Base-by-base conservation (phyloP, 2,329 filamentous ascomycete species). In the Claviceps quebecensis region DNA sequence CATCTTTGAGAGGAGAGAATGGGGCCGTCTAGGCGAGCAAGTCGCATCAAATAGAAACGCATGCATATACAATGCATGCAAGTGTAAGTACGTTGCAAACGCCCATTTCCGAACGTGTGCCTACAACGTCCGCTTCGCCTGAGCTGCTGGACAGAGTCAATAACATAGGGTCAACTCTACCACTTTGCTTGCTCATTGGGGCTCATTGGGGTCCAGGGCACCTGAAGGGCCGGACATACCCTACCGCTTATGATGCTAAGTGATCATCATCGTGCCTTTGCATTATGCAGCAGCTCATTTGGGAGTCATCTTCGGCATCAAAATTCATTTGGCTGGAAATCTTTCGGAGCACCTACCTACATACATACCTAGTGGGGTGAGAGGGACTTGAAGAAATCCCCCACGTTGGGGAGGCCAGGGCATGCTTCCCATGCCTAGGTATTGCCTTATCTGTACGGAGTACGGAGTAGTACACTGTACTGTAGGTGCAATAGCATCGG, bases 181-280 rank as follows among this genome's bases (percentile, higher is more conserved):
- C 38, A 38, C 43, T 29, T 53, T 34, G 29, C 29, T 47, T 47
- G 36, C 51, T 39, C 38, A 17, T 38, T 43, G 44, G 22, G 23
- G 43, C 51, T 39, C 29, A 14, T 44, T 43, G 44, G 34, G 23
- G 43, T 19, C 22, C 40, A 37, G 36, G 40, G 34, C 43, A 46
- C 23, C 34, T 40, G 34, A 45, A 29, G 16, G 39, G 9, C 48
- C 19, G 36, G 17, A 22, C 19, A 13, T 17, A 44, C 23, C 45
- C 43, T 40, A 45, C 48, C 38, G 40, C 44, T 37, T 47, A 52
- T 51, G 52, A 53, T 52, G 52, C 37, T 38, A 51, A 43, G 45
- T 17, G 39, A 51, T 48, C 43, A 52, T 49, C 46, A 49, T 51
- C 46, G 49, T 49, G 26, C 49, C 49, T 53, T 26, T 51, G 34